These are phyloP conservation scores for Acanthamoeba lenticulata DNA, from an alignment of 208 protist species.

Conservation along the genomic window DNA sequence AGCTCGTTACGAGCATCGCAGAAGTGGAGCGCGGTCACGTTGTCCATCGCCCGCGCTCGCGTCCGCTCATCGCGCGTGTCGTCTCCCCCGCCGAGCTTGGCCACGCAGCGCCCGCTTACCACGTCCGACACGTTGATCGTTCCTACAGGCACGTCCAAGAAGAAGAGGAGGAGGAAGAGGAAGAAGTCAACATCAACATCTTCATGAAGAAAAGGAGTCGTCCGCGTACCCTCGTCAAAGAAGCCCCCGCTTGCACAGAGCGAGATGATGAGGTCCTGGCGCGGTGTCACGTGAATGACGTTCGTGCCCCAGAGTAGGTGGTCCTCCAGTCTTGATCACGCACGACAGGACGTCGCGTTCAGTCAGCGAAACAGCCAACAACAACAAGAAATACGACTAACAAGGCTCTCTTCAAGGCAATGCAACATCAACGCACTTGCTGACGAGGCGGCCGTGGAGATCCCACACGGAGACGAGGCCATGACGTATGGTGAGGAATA, in stretches of 20 bases:
- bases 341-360: too few species aligned
- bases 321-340: neutral
- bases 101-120: neutral
- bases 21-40: neutral
- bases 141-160: neutral
- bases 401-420: neutral
- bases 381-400: neutral
- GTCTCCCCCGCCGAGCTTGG: neutral
- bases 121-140: constrained; percentile 35
- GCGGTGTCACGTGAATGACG: neutral
- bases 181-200: neutral
- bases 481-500: neutral
- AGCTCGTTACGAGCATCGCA: neutral
- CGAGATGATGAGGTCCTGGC: neutral
- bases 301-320: neutral
- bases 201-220: neutral
- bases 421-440: neutral
- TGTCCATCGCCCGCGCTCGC: neutral
- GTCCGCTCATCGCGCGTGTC: neutral
- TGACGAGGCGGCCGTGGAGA: neutral
- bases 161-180: neutral
- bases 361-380: too few species aligned
- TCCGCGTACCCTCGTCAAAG: neutral
- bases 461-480: neutral
- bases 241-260: neutral